Evolutionary conservation across 169 alveolate genomes (phyloP), one percentile per base, ranked within the genome.

Genomic region (Plasmodium inui): DNA sequence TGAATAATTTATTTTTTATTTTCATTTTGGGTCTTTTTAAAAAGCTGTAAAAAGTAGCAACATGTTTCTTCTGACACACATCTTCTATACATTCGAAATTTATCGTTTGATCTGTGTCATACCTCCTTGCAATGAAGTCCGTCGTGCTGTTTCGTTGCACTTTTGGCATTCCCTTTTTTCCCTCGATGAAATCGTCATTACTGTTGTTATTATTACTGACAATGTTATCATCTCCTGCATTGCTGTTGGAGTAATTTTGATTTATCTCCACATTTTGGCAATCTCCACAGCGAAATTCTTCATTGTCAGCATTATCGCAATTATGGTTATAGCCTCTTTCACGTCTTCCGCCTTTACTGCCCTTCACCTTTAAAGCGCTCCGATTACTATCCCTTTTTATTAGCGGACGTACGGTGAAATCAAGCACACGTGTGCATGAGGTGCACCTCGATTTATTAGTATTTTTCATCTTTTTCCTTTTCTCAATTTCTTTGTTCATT

Each of bases 101-200:
- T 70, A 91, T 82, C 5, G 86, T 82, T n/a, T 72, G 95, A 72
- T 91, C 95, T 39, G 95, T 91, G 74, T 91, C 92, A 82, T 72
- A 91, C 76, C 95, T 67, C 2, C 37, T 72, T 46, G 84, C 37
- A 3, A 41, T 71, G 41, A 80, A 67, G 74, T 91, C 95, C 1
- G 76, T 30, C 22, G 92, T 81, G 55, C 41, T 91, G 44, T 91
- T 91, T 78, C 94, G 22, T 84, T 39, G 92, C 70, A 70, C 12
- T 39, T 32, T 85, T 9, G 34, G 28, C 9, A 26, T 85, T 73
- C 44, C 78, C 9, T 74, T 85, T 72, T 4, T 41, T 50, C 50
- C 74, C 9, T 85, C 83, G 2, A 39, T 57, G 17, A 17, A 32
- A 57, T 88, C 82, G 0, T 9, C 32, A 55, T 78, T 88, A 14